Evolutionary conservation across 495 filamentous ascomycete species (phyloP).

Genomic region (Podospora pseudoanserina): DNA sequence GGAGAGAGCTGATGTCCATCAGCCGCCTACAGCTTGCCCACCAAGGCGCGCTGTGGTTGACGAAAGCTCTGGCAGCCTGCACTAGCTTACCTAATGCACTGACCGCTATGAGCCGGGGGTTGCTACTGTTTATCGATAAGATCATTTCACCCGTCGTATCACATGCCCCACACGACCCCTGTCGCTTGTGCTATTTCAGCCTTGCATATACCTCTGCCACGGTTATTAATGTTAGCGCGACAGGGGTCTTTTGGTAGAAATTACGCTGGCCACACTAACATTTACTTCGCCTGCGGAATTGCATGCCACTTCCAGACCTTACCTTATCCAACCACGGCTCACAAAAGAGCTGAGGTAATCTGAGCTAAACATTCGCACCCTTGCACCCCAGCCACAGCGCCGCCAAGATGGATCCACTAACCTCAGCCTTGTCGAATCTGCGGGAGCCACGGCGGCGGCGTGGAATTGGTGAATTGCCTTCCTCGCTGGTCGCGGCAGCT

Average conservation of each 20-base stretch:
- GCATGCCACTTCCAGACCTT: not conserved
- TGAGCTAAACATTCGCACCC: not conserved
- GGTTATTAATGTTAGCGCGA: no score
- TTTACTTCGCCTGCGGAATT: no score
- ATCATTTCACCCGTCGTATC: not conserved
- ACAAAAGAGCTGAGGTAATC: not conserved
- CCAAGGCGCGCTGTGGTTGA: slow-evolving; percentile 24
- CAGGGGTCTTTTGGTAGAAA: no score
- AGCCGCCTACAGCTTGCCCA: slow-evolving; percentile 13
- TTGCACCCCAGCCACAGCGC: not conserved
- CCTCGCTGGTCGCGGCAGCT: not conserved
- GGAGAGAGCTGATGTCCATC: slow-evolving; percentile 12
- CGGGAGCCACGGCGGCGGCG: not conserved
- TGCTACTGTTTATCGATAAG: not conserved
- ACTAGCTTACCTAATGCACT: slow-evolving; percentile 25
- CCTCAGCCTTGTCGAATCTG: not conserved
- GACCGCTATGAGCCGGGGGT: not conserved
- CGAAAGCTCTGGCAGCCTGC: slow-evolving; percentile 41
- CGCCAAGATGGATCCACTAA: not conserved
- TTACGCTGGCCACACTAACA: no score
- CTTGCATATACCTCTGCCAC: not conserved
- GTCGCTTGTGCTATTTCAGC: not conserved
- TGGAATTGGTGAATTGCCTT: not conserved
- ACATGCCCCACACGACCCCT: not conserved
- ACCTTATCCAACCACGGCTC: slow-evolving; percentile 9